Conservation (phyloP, 768 basidiomycete species). For the Macrocybe gigantea region DNA sequence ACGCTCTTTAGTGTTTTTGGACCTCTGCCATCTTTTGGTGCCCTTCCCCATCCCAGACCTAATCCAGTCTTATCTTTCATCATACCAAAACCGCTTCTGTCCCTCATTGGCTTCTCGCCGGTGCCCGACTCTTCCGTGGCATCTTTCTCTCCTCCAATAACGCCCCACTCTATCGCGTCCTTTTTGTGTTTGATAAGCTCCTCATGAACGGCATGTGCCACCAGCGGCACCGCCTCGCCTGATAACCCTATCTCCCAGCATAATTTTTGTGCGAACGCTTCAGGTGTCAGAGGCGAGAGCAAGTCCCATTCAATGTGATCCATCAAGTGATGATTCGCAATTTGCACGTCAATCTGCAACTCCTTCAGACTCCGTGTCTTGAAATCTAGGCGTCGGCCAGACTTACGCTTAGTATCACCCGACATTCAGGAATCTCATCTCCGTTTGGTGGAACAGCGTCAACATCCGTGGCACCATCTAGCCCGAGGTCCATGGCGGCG, state of each 20-base stretch:
- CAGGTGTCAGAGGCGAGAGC: conserved; percentile 86
- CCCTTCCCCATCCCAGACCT: conserved; percentile 70
- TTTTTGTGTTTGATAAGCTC: conserved; percentile 94
- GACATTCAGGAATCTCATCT: conserved; percentile 69
- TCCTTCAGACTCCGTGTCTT: background rate
- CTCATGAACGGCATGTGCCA: conserved; percentile 92
- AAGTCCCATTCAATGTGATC: conserved; percentile 99
- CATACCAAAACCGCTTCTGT: conserved; percentile 46
- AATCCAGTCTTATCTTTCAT: conserved; percentile 81
- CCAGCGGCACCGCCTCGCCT: conserved; percentile 82
- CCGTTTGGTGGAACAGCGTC: conserved; percentile 35
- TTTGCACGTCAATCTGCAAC: conserved; percentile 90
- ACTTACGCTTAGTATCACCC: conserved; percentile 75
- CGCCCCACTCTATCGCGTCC: conserved; percentile 91
- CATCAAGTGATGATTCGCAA: conserved; percentile 83
- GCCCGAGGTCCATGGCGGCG: conserved; percentile 68
- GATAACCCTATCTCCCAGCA: conserved; percentile 83
- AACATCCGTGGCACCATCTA: conserved; percentile 47
- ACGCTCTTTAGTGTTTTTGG: conserved; percentile 80
- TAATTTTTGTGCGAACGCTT: conserved; percentile 73
- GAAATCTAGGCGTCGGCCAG: background rate
- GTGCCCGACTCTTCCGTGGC: conserved; percentile 20
- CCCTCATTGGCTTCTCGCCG: conserved; percentile 28
- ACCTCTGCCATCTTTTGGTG: conserved; percentile 73
- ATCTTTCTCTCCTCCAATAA: conserved; percentile 56